These are phyloP conservation scores for Gentiana dahurica DNA, from an alignment of 257 asterid genomes.

Conservation along the genomic window DNA sequence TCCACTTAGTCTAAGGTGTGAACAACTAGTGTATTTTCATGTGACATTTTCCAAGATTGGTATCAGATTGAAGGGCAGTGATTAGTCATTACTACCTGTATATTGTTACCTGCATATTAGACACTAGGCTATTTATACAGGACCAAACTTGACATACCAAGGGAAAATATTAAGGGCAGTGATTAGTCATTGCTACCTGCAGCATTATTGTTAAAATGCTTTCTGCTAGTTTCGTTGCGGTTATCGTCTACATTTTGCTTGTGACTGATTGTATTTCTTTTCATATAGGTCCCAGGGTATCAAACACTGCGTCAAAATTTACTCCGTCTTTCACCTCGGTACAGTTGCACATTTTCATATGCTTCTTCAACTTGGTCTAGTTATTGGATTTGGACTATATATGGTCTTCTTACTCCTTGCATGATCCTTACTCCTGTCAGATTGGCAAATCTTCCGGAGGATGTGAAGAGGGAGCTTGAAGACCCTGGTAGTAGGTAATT, in stretches of 20 bases:
- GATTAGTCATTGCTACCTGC: background rate
- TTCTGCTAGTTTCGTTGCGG: background rate
- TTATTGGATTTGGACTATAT: background rate
- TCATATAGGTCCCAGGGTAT: conserved; percentile 74
- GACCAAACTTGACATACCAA: too few species aligned
- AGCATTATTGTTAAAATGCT: background rate
- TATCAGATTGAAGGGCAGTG: background rate
- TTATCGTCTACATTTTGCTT: background rate
- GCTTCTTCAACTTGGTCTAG: background rate
- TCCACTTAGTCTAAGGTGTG: too few species aligned
- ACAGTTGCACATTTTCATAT: conserved; percentile 13
- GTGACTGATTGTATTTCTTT: conserved; percentile 8
- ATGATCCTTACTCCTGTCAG: conserved; percentile 28
- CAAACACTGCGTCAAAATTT: conserved; percentile 59
- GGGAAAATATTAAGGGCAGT: background rate
- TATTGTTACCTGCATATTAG: too few species aligned
- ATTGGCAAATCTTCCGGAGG: conserved; percentile 69
- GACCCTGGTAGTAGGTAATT: conserved; percentile 69
- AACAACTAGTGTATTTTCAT: too few species aligned
- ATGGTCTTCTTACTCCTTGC: conserved; percentile 6
- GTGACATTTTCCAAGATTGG: too few species aligned
- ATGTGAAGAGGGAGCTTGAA: conserved; percentile 53
- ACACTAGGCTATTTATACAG: too few species aligned
- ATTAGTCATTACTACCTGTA: background rate
- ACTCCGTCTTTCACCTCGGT: conserved; percentile 75